Evolutionary conservation across 495 filamentous ascomycete genomes (phyloP).

Genomic region (Talaromyces liani): DNA sequence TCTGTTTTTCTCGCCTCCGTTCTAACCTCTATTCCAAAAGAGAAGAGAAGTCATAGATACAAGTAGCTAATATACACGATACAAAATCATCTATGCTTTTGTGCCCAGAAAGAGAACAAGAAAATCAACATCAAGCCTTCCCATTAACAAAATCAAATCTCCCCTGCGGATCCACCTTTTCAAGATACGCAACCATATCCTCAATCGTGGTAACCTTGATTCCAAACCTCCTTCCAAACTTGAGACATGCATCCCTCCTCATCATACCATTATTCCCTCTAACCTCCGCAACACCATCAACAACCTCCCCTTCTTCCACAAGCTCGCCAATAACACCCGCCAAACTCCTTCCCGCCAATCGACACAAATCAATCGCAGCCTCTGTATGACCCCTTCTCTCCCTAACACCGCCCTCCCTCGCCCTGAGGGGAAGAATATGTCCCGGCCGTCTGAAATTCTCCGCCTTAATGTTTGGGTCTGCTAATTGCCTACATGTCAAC

Average conservation of each 20-base stretch:
- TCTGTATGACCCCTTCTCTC: slow-evolving; percentile 84
- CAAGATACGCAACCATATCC: slow-evolving; percentile 72
- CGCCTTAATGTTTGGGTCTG: slow-evolving; percentile 50
- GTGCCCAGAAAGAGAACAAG: not conserved
- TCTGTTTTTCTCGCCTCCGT: not conserved
- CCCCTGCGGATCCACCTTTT: slow-evolving; percentile 32
- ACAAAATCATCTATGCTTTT: slow-evolving; percentile 5
- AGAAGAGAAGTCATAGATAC: slow-evolving; percentile 10
- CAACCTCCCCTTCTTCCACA: slow-evolving; percentile 67
- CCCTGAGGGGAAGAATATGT: slow-evolving; percentile 82
- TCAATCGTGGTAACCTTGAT: slow-evolving; percentile 94
- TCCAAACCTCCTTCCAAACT: slow-evolving; percentile 82
- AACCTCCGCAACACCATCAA: slow-evolving; percentile 51
- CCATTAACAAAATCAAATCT: slow-evolving; percentile 25
- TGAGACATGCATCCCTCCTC: slow-evolving; percentile 81
- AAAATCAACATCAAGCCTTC: slow-evolving; percentile 20
- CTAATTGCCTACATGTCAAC: slow-evolving; percentile 72
- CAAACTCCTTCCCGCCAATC: slow-evolving; percentile 63
- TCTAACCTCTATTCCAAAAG: not conserved
- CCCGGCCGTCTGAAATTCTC: slow-evolving; percentile 73
- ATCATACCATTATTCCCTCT: slow-evolving; percentile 73
- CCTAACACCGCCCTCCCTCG: slow-evolving; percentile 71
- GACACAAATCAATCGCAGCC: slow-evolving; percentile 82
- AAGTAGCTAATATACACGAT: not conserved
- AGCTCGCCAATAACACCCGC: slow-evolving; percentile 83